These are phyloP conservation scores for Hymenoscyphus fraxineus DNA, from an alignment of 2,329 filamentous ascomycete species.

Conservation along the genomic window DNA sequence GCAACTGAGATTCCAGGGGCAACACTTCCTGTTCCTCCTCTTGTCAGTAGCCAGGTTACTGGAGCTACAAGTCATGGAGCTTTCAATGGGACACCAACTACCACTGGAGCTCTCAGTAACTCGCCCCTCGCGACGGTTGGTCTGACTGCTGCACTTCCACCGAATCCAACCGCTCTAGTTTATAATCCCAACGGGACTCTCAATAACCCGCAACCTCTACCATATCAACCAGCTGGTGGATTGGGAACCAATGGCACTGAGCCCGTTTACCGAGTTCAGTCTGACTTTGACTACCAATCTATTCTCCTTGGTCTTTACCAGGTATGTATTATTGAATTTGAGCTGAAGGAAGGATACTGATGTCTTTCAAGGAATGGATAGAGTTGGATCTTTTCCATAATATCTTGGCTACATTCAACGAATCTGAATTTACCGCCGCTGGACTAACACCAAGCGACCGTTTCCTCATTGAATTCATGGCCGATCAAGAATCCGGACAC, in stretches of 20 bases:
- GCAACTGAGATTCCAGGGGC: constrained; percentile 30
- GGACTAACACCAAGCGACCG: constrained; percentile 68
- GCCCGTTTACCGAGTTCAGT: constrained; percentile 72
- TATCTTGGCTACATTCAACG: constrained; percentile 66
- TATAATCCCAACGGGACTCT: constrained; percentile 71
- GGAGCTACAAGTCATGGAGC: constrained; percentile 66
- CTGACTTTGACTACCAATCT: constrained; percentile 80
- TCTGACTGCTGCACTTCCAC: constrained; percentile 45
- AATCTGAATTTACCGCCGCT: constrained; percentile 63
- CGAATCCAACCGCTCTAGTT: constrained; percentile 59
- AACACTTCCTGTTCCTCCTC: constrained; percentile 33
- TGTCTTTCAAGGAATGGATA: constrained; percentile 63
- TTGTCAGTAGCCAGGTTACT: constrained; percentile 46
- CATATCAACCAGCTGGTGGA: constrained; percentile 70
- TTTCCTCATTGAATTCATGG: constrained; percentile 71
- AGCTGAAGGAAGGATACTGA: background rate
- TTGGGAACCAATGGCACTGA: constrained; percentile 72
- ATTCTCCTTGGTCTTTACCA: constrained; percentile 66
- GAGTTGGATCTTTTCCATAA: constrained; percentile 80
- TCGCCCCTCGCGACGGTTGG: constrained; percentile 55
- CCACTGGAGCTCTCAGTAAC: constrained; percentile 64
- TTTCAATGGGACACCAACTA: constrained; percentile 62
- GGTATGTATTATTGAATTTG: background rate
- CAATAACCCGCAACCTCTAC: constrained; percentile 63
- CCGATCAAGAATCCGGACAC: constrained; percentile 72